Evolutionary conservation across 257 asterid species (phyloP), one percentile per base, ranked within the genome.

Genomic region (Gardenia jasminoides): DNA sequence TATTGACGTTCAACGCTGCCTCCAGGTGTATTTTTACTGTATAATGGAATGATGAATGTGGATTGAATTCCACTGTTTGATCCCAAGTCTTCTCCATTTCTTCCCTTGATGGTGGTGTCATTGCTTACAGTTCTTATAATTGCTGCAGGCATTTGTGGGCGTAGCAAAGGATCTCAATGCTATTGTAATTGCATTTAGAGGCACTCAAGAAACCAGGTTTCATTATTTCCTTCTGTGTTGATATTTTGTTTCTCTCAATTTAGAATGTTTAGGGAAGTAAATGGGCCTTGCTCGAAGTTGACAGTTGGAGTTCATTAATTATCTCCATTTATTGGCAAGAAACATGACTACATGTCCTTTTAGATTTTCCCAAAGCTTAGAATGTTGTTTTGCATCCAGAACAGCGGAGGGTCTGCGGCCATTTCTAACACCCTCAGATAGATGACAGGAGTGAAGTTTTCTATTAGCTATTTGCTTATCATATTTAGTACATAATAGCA

Each of bases 141-240:
- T 80, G 36, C 72, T 83, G 69, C 88, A 96, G 99, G 98, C 90
- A 83, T 96, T 90, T 88, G 97, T 96, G 79, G 99, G 99, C 75
- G 87, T 91, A 82, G 93, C 97, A 12, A 31, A 87, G 74, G 90
- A 93, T 84, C 97, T 96, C 76, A 91, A 96, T 67, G 87, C 99
- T 64, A 82, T 79, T 70, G 95, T 96, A 68, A 88, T 96, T 88
- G 97, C 99, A 64, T 93, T 96, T 83, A 86, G 98, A 86, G 99
- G 99, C 82, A 96, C 99, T 70, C 98, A 93, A 82, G 98, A 88
- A 79, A 80, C 61, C 86, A 93, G 98, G 99, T 93, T 44, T 76
- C 78, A 20, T 26, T 52, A 47, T 39, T 64, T 44, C n/a, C 30
- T 3, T 41, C 17, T 24, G 7, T 24, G 36, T 52, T 0, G 10